Evolutionary conservation across 2,329 filamentous ascomycete genomes (phyloP).

Genomic region (Cadophora sp.): DNA sequence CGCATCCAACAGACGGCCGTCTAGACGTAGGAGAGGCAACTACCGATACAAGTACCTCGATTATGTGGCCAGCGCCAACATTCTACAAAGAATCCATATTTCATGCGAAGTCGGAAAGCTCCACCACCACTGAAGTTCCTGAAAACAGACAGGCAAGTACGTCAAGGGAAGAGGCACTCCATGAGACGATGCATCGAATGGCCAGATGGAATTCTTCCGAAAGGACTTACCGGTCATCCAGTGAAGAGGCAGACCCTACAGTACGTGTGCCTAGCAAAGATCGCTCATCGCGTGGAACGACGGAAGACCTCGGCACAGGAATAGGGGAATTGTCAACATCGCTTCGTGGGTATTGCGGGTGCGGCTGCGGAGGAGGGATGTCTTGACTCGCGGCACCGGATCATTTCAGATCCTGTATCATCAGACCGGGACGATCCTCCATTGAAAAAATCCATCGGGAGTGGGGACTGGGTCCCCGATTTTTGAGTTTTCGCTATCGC

Average conservation of each 20-base stretch:
- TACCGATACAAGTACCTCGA: not conserved
- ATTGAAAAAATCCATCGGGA: not conserved
- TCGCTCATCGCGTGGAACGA: too few species aligned
- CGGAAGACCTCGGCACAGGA: not conserved
- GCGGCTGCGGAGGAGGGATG: not conserved
- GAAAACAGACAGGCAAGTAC: too few species aligned
- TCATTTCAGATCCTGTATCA: not conserved
- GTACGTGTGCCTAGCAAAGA: too few species aligned
- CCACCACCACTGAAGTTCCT: too few species aligned
- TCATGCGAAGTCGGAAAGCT: too few species aligned
- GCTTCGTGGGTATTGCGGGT: slow-evolving; percentile 9
- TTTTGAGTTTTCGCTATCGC: not conserved
- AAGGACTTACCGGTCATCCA: not conserved
- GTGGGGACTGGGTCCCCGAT: not conserved
- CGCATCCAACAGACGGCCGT: not conserved
- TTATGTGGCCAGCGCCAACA: not conserved
- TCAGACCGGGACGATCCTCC: slow-evolving; percentile 10
- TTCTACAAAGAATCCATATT: too few species aligned
- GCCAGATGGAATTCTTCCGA: not conserved
- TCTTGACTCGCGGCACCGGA: slow-evolving; percentile 6
- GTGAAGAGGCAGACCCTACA: not conserved
- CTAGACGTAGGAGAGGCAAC: too few species aligned
- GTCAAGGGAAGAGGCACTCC: too few species aligned
- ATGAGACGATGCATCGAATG: too few species aligned
- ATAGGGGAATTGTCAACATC: not conserved